A percentile compares a stretch with the other conserved stretches of the same genome.
phyloP scores from a whole-genome alignment of 1,284 basidiomycete species.

The Mycosarcoma maydis region DNA sequence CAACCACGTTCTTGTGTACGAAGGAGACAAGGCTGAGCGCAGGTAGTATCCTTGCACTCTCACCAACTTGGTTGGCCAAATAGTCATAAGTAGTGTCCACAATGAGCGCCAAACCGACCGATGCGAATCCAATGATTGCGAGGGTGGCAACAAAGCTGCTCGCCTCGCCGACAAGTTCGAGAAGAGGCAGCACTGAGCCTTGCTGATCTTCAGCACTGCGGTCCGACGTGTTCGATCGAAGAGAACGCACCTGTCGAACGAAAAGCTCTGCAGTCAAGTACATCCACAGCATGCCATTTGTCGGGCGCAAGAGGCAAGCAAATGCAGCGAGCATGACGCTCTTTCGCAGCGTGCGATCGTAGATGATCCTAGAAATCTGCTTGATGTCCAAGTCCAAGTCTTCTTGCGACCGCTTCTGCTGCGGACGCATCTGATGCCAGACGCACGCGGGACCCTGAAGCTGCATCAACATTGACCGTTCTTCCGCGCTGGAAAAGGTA shows the following conservation, averaged over 20 bases:
- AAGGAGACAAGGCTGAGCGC: constrained; percentile 86
- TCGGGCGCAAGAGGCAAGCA: constrained; percentile 83
- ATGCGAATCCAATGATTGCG: constrained; percentile 54
- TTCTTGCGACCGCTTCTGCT: constrained; percentile 1
- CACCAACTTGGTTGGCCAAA: constrained; percentile 47
- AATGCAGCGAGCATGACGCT: constrained; percentile 71
- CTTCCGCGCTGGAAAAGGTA: constrained; percentile 7
- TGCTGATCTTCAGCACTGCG: not conserved
- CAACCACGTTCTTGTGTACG: constrained; percentile 76
- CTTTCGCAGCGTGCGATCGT: constrained; percentile 14
- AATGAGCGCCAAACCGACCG: constrained; percentile 69
- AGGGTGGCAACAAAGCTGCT: constrained; percentile 5
- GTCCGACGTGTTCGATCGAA: not conserved
- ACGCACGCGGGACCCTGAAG: constrained; percentile 8
- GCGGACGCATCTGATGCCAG: constrained; percentile 8
- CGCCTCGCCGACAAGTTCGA: constrained; percentile 24
- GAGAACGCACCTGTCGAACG: constrained; percentile 4
- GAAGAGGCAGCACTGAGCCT: constrained; percentile 13
- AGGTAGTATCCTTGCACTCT: constrained; percentile 54
- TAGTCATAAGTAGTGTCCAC: constrained; percentile 79
- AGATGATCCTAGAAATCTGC: constrained; percentile 9
- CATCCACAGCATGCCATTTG: constrained; percentile 85
- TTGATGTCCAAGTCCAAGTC: constrained; percentile 16
- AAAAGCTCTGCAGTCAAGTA: constrained; percentile 68
- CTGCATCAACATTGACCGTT: constrained; percentile 1